phyloP scores from a whole-genome alignment of 208 protist species.

The Hexamita inflata region DNA sequence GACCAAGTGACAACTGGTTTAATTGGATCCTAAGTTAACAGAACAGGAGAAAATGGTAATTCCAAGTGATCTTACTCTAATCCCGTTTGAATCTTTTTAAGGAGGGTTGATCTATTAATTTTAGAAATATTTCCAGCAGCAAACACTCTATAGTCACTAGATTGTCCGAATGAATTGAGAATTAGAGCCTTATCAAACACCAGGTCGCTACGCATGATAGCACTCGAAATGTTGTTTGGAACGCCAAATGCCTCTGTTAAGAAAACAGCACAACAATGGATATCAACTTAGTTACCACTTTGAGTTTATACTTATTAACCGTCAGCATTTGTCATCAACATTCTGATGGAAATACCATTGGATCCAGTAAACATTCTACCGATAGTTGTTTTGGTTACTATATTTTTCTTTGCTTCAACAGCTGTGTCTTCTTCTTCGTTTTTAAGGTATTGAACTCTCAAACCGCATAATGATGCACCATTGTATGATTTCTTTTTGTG shows the following conservation, averaged over 20 bases:
- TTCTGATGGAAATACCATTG: neutral
- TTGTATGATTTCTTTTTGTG: slow-evolving; percentile 1
- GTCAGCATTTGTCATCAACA: neutral
- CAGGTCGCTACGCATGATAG: slow-evolving; percentile 6
- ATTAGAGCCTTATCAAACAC: slow-evolving; percentile 20
- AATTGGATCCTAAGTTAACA: neutral
- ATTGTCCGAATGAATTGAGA: slow-evolving; percentile 10
- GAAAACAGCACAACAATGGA: slow-evolving; percentile 20
- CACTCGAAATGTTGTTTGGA: slow-evolving; percentile 2
- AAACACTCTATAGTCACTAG: neutral
- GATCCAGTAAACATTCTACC: neutral
- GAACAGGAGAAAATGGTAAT: neutral
- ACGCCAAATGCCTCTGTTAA: slow-evolving; percentile 9
- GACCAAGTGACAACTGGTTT: slow-evolving; percentile 12
- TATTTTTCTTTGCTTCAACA: neutral
- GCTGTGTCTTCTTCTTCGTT: neutral
- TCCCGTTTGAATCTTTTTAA: neutral
- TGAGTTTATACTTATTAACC: neutral
- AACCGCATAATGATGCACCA: slow-evolving; percentile 11
- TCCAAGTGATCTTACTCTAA: neutral
- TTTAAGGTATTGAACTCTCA: neutral
- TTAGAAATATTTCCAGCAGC: slow-evolving; percentile 18
- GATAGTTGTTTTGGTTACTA: neutral
- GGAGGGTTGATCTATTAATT: neutral
- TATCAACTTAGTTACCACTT: neutral